Conservation (phyloP, 352 stramenopile genomes). For the Pythium vanterpoolii region DNA sequence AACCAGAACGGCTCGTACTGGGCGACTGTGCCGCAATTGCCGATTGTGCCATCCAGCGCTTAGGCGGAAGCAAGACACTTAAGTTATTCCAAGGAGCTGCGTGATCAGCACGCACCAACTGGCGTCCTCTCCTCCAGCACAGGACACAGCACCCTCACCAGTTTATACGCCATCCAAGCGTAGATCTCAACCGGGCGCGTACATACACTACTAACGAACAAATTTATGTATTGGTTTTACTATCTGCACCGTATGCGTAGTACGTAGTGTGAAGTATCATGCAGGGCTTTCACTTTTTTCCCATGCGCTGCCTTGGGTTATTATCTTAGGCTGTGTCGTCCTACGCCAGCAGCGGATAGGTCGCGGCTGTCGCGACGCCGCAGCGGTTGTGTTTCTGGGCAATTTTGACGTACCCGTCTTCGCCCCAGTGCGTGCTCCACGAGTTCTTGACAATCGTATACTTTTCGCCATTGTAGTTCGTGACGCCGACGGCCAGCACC, state of each 20-base stretch:
- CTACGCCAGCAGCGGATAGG: slow-evolving; percentile 69
- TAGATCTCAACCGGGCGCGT: no score
- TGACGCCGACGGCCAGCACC: slow-evolving; percentile 90
- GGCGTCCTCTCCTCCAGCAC: no score
- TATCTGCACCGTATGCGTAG: no score
- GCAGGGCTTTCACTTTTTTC: background rate
- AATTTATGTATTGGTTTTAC: no score
- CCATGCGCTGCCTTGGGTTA: background rate
- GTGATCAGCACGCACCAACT: background rate
- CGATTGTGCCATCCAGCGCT: slow-evolving; percentile 31
- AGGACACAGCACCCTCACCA: no score
- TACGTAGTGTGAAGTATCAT: no score
- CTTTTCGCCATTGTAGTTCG: slow-evolving; percentile 84
- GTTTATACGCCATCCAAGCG: no score
- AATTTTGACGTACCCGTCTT: slow-evolving; percentile 92
- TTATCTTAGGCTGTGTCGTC: background rate
- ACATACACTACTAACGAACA: no score
- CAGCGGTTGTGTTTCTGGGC: slow-evolving; percentile 93
- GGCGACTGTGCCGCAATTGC: slow-evolving; percentile 52
- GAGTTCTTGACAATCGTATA: slow-evolving; percentile 96
- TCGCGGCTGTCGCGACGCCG: slow-evolving; percentile 89
- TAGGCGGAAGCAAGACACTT: slow-evolving; percentile 3
- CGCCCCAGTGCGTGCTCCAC: slow-evolving; percentile 93
- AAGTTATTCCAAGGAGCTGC: slow-evolving; percentile 10
- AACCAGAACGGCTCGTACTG: slow-evolving; percentile 58